A percentile compares a stretch with the other conserved stretches of the same genome.
Conservation (phyloP, 768 basidiomycete species). For the Podaxis sp. region DNA sequence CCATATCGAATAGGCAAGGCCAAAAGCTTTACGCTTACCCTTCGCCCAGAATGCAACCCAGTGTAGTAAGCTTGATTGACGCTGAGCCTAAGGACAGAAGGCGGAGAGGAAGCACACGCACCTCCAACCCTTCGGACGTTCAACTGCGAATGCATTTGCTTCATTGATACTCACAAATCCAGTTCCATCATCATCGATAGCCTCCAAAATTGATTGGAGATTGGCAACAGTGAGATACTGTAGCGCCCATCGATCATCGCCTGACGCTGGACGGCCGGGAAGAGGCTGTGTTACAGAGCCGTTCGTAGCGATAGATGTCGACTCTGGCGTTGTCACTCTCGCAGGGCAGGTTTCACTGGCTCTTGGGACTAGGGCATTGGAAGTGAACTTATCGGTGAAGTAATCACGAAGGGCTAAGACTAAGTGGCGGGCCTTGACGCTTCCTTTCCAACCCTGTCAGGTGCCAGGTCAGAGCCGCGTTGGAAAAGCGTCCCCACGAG, state of each 20-base stretch:
- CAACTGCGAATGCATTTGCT: slow-evolving; percentile 26
- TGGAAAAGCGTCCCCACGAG: too few species aligned
- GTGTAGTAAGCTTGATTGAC: slow-evolving; percentile 13
- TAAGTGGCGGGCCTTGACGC: slow-evolving; percentile 48
- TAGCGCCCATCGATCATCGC: slow-evolving; percentile 26
- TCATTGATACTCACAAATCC: slow-evolving; percentile 33
- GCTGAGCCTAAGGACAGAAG: not conserved
- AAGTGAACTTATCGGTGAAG: slow-evolving; percentile 21
- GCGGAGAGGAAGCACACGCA: not conserved
- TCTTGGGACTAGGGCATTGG: not conserved
- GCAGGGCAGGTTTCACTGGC: not conserved
- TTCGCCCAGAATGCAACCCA: slow-evolving; percentile 26
- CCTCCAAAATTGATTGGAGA: slow-evolving; percentile 31
- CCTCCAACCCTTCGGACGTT: slow-evolving; percentile 27
- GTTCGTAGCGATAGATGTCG: not conserved
- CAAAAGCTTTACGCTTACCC: slow-evolving; percentile 10
- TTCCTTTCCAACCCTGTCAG: slow-evolving; percentile 43
- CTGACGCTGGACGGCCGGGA: not conserved
- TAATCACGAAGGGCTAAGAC: slow-evolving; percentile 39
- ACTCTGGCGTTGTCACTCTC: not conserved
- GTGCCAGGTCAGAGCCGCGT: too few species aligned
- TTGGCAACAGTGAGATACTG: slow-evolving; percentile 27
- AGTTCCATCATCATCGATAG: slow-evolving; percentile 36
- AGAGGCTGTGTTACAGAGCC: not conserved
- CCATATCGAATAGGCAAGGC: not conserved